A percentile compares a stretch with the other conserved stretches of the same genome.
Conservation (phyloP, 164 flowering plant species). For the Nelumbo lutea region DNA sequence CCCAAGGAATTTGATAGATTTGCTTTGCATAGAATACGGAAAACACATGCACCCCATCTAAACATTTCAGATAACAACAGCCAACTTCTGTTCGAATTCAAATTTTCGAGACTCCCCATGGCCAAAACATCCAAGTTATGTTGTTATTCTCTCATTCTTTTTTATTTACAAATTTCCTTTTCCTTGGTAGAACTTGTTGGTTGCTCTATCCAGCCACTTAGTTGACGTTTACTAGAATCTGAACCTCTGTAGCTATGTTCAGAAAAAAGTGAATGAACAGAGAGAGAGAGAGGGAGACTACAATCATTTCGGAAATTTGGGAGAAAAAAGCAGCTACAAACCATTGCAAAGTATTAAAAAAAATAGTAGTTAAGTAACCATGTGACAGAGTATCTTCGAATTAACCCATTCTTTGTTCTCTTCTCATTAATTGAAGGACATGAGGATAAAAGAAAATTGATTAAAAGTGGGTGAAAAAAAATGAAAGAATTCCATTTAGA, state of each 20-base stretch:
- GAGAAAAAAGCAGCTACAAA: not conserved
- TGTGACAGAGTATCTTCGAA: not conserved
- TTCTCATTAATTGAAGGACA: not conserved
- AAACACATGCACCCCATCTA: conserved; percentile 13
- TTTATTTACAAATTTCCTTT: not conserved
- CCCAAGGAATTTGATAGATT: conserved; percentile 20
- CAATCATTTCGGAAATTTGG: not conserved
- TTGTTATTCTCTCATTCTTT: conserved; percentile 3
- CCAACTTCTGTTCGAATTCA: conserved; percentile 9
- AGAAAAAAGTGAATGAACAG: not conserved
- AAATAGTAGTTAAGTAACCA: not conserved
- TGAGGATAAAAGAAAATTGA: not conserved
- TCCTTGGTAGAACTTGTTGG: not conserved
- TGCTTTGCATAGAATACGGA: conserved; percentile 20
- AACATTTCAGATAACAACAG: conserved; percentile 29
- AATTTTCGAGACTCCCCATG: conserved; percentile 20
- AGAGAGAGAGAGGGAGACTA: not conserved
- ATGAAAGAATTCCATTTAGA: conserved; percentile 20
- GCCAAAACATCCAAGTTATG: conserved; percentile 16
- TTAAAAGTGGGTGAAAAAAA: conserved; percentile 6
- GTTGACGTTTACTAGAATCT: not conserved
- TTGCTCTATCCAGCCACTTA: not conserved
- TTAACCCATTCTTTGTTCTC: not conserved
- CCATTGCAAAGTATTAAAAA: conserved; percentile 6
- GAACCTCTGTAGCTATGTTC: too few species aligned